These are phyloP conservation scores for Pestalotiopsis sp. DNA, from an alignment of 2,329 filamentous ascomycete species.

Conservation along the genomic window DNA sequence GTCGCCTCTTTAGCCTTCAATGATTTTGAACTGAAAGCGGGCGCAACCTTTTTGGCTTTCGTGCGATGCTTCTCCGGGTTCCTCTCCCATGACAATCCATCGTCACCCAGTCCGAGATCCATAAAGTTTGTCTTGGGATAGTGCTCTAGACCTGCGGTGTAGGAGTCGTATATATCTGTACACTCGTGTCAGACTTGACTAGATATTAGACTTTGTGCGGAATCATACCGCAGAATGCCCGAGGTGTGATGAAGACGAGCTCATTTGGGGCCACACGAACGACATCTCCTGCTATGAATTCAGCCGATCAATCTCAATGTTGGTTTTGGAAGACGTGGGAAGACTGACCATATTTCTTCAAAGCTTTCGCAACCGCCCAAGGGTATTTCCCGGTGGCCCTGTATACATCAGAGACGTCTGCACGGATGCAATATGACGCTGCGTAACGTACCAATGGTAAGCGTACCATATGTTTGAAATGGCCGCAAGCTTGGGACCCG, in stretches of 20 bases:
- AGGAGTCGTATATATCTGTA: background rate
- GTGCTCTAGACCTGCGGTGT: background rate
- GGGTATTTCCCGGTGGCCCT: background rate
- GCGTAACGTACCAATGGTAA: conserved; percentile 16
- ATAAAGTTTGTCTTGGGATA: background rate
- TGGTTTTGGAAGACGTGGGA: background rate
- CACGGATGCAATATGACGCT: background rate
- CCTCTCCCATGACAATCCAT: background rate
- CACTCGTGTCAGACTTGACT: background rate
- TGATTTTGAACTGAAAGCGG: conserved; percentile 19
- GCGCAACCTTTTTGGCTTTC: conserved; percentile 20
- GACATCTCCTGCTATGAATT: conserved; percentile 12
- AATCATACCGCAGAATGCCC: conserved; percentile 12
- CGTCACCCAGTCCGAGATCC: background rate
- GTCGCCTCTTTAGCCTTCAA: conserved; percentile 20
- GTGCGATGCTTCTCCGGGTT: conserved; percentile 6
- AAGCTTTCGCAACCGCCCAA: background rate
- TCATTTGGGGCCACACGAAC: conserved; percentile 21
- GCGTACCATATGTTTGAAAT: conserved; percentile 18
- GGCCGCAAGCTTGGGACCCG: conserved; percentile 20
- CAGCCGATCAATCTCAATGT: background rate
- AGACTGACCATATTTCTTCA: background rate
- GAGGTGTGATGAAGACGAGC: conserved; percentile 12
- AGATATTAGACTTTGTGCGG: background rate
- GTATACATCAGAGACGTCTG: background rate